phyloP scores from a whole-genome alignment of 1,139 yeast genomes.

The Suhomyces anneliseae region DNA sequence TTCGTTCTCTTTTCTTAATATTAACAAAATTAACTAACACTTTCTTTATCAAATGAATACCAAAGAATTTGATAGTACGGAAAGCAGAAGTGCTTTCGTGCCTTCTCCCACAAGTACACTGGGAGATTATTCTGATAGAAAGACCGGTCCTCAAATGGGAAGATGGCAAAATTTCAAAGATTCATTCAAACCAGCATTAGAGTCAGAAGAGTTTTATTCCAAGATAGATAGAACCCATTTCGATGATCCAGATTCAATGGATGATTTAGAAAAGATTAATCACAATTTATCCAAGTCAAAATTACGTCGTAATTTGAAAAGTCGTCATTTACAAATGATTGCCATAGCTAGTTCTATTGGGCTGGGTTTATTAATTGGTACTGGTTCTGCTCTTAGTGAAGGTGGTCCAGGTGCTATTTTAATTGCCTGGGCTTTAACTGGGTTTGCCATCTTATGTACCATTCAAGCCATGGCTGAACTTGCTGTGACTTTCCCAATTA shows the following conservation, averaged over 20 bases:
- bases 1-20: no score
- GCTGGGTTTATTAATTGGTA: constrained; percentile 27
- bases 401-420: constrained; percentile 72
- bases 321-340: constrained; percentile 29
- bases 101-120: not conserved
- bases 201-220: constrained; percentile 17
- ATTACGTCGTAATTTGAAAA: constrained; percentile 24
- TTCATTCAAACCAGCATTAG: constrained; percentile 38
- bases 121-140: not conserved
- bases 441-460: constrained; percentile 30
- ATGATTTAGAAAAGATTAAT: constrained; percentile 25
- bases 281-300: constrained; percentile 22
- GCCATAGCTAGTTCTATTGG: constrained; percentile 38
- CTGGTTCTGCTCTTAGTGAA: constrained; percentile 23
- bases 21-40: no score
- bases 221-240: constrained; percentile 14
- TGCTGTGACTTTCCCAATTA: constrained; percentile 34
- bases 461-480: constrained; percentile 38
- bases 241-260: constrained; percentile 19
- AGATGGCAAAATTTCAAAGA: constrained; percentile 43
- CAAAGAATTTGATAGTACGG: not conserved
- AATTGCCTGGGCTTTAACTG: constrained; percentile 33
- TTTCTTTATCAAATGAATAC: not conserved
- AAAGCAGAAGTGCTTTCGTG: not conserved
- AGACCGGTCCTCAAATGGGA: constrained; percentile 5